Percentiles rank a stretch among this genome's conserved stretches.
These are phyloP conservation scores for Alopecurus myosuroides DNA, from an alignment of 176 grass and related monocot species.

Conservation along the genomic window DNA sequence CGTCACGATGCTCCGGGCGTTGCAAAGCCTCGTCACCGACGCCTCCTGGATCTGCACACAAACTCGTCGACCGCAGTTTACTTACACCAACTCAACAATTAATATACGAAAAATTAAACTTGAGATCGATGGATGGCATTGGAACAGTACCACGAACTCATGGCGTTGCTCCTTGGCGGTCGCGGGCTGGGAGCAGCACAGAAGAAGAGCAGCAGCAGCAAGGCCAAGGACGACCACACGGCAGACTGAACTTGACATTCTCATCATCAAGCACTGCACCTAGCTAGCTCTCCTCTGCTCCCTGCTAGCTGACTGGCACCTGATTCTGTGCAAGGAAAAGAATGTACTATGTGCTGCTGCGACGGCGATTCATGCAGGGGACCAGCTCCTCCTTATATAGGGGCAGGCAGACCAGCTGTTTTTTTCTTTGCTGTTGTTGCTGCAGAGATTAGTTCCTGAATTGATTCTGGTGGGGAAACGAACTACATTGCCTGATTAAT, in stretches of 20 bases:
- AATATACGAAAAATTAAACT: too few relatives aligned
- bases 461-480: not conserved
- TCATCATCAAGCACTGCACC: not conserved
- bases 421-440: too few relatives aligned
- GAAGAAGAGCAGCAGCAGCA: not conserved
- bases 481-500: not conserved
- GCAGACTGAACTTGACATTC: slow-evolving; percentile 7
- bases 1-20: slow-evolving; percentile 36
- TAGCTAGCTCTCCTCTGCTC: not conserved
- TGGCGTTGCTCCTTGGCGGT: slow-evolving; percentile 56
- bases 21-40: slow-evolving; percentile 85
- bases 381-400: slow-evolving; percentile 4
- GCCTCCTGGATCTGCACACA: slow-evolving; percentile 52
- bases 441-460: slow-evolving; percentile 37
- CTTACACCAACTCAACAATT: too few relatives aligned
- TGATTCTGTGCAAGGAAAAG: not conserved
- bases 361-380: not conserved
- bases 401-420: not conserved
- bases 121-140: too few relatives aligned
- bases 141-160: slow-evolving; percentile 49
- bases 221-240: not conserved
- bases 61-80: too few relatives aligned
- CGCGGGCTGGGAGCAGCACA: not conserved
- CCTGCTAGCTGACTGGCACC: not conserved
- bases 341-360: not conserved